These are phyloP conservation scores for Boeremia lycopersici DNA, from an alignment of 2,329 filamentous ascomycete genomes.

Conservation along the genomic window DNA sequence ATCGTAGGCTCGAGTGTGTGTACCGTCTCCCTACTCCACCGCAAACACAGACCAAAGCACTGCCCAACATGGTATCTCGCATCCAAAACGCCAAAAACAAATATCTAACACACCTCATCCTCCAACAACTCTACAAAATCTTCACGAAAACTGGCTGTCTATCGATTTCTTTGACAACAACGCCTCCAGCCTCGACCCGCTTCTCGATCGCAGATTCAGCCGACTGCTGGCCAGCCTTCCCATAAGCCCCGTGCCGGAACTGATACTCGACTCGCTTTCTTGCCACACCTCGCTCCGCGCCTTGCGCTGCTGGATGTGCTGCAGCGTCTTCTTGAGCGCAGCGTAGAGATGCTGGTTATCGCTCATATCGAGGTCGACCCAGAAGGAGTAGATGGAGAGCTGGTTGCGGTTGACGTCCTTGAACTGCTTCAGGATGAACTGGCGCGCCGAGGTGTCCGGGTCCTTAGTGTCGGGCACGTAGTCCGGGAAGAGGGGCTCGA, in stretches of 20 bases:
- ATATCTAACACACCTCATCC: not conserved
- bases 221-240: conserved; percentile 13
- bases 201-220: conserved; percentile 8
- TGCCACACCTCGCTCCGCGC: conserved; percentile 37
- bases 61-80: conserved; percentile 9
- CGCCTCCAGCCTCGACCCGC: conserved; percentile 3
- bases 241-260: conserved; percentile 5
- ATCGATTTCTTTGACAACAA: conserved; percentile 8
- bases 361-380: conserved; percentile 45
- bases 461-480: conserved; percentile 27
- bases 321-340: conserved; percentile 43
- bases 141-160: conserved; percentile 2
- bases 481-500: conserved; percentile 40
- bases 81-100: conserved; percentile 4
- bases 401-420: conserved; percentile 39
- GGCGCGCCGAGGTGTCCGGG: conserved; percentile 36
- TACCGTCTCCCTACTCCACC: not conserved
- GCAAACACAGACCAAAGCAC: not conserved
- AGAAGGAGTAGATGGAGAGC: conserved; percentile 43
- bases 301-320: conserved; percentile 40
- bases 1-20: not conserved
- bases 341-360: conserved; percentile 45
- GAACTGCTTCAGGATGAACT: conserved; percentile 41
- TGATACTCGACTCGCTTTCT: conserved; percentile 13
- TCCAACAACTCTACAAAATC: not conserved